Base-by-base conservation (phyloP, 2,329 filamentous ascomycete species). In the Neofusicoccum parvum region DNA sequence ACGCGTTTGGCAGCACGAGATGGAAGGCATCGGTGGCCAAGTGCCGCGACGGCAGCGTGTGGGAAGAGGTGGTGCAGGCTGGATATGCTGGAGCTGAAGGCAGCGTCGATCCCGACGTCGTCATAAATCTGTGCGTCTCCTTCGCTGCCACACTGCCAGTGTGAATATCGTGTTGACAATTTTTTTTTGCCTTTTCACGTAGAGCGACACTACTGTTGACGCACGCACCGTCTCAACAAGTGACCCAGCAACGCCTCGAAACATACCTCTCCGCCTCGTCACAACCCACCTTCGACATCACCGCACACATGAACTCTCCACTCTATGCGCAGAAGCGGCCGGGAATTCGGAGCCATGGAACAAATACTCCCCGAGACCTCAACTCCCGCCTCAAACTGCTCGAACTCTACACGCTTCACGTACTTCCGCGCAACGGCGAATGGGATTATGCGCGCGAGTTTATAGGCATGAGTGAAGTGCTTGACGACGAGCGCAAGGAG, bases 401-500 rank as follows among this genome's bases (percentile, higher is more conserved):
- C 59, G 95, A 99, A 79, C 85, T 99, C 9, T 99, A 97, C 77
- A 96, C 93, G 1, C 85, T 99, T 4, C 95, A 99, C 74, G 92
- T 98, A 7, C 87, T 99, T n/a, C 88, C 94, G 5, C 87, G 92
- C 62, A 98, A 97, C 71, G 89, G 92, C 65, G 93, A 98, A 79
- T 99, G 95, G 95, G 92, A 97, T 66, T 97, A 97, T 72, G 92
- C 95, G 3, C 87, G 88, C 67, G 92, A 96, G 71, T 98, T 98
- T 76, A 96, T 98, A 73, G 88, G 85, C 72, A 87, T 92, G 73
- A 95, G 89, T 76, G 89, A 94, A 53, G 88, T 97, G 32, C 85
- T 99, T 1, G 94, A 98, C 75, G 94, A 97, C 62, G 95, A 98
- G 80, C 87, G 92, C 50, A 88, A 92, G 68, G 92, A 98, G 72